A percentile compares a stretch with the other conserved stretches of the same genome.
These are phyloP conservation scores for Daldinia loculata DNA, from an alignment of 495 filamentous ascomycete genomes.

Conservation along the genomic window DNA sequence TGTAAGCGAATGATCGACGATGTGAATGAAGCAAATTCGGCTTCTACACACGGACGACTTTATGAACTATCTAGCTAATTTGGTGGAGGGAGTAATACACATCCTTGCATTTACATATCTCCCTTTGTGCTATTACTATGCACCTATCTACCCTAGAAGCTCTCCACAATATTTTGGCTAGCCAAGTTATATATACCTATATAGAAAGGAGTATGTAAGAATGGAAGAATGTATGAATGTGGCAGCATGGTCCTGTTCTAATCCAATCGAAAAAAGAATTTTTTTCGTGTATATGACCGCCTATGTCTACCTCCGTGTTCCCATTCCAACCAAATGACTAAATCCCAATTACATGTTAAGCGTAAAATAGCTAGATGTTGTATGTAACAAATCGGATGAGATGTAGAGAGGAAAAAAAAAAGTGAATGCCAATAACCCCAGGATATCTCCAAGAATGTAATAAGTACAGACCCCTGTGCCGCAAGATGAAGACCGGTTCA, in stretches of 20 bases:
- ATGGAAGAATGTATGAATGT: not conserved
- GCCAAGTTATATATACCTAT: not conserved
- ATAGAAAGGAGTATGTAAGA: not conserved
- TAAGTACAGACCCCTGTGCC: conserved; percentile 9
- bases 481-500: not conserved
- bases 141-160: not conserved
- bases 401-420: not conserved
- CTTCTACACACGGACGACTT: not conserved
- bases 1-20: not conserved
- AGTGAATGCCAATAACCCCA: conserved; percentile 14
- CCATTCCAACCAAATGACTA: conserved; percentile 1
- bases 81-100: not conserved
- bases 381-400: conserved; percentile 16
- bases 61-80: not conserved
- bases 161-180: not conserved
- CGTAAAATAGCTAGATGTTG: not conserved
- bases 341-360: conserved; percentile 8
- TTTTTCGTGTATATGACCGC: conserved; percentile 14
- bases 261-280: not conserved
- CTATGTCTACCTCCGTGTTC: conserved; percentile 1
- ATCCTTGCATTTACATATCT: not conserved
- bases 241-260: conserved; percentile 5
- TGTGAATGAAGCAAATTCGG: not conserved
- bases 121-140: not conserved
- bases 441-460: conserved; percentile 41